Evolutionary conservation across 768 basidiomycete genomes (phyloP), one percentile per base, ranked within the genome.

Genomic region (Cystobasidium onofrii): DNA sequence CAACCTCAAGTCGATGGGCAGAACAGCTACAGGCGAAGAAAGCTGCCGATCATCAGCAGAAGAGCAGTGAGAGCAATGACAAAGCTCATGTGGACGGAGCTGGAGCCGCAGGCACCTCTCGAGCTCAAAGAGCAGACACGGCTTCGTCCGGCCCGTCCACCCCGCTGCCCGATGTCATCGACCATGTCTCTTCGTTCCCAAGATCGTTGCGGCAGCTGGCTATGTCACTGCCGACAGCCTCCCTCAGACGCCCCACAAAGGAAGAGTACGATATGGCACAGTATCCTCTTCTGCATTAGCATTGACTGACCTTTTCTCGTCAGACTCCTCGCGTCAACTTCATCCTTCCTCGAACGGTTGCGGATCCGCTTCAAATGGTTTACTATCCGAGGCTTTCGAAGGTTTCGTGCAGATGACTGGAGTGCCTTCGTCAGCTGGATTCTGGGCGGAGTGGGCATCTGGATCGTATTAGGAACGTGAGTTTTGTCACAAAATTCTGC

Each of bases 321-420:
- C 52, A 67, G 67, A 79, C 88, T 98, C 73, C 85, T 98, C 41
- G 87, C 86, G 23, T 89, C 91, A 1, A 88, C 94, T 1, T 89
- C 86, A 34, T 88, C 89, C n/a, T 93, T 94, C 80, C 92, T 92
- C 88, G 86, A 95, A 76, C 87, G 96, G 1, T 81, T 89, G 27
- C 86, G 88, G 25, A 90, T 98, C 77, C 86, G 92, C n/a, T 91
- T 97, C 83, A 92, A 92, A 80, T 99, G 96, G 96, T 90, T 93
- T 76, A 92, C 92, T 13, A 94, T 98, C 78, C 85, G 91, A 75
- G 92, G 91, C 2, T 99, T 96, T 83, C 87, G 95, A 60, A 88
- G 87, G 78, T 99, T 94, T 82, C 93, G 96, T 77, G 89, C 91
- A 64, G 96, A 99, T 80, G 96, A 99, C 80, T 90, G 95, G 69